Base-by-base conservation (phyloP, 805 yeast genomes). In the Hanseniaspora guilliermondii region DNA sequence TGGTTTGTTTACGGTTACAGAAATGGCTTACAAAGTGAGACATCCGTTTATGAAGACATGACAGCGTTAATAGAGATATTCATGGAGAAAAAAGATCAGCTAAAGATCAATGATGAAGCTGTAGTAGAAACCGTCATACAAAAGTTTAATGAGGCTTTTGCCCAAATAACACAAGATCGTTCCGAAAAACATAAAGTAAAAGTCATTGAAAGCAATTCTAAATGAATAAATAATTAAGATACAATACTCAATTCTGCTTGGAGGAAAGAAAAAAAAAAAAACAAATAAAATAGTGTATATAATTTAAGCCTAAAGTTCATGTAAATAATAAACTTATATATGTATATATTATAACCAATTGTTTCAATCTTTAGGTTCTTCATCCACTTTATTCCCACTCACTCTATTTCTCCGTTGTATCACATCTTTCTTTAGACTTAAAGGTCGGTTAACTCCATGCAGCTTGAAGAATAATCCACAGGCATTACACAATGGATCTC, bases 401-500 rank as follows among this genome's bases (percentile, higher is more conserved):
- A 66, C 67, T 39, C 96, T 72, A 65, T 87, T 93, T 59, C 97
- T 75, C 67, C 87, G 86, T 68, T 88, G 88, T 58, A 91, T 89
- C 2, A 87, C 89, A 65, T 89, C 96, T 0, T 96, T 87, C 64
- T 89, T 88, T 62, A 88, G 73, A 19, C 93, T 82, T 49, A 89
- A 73, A 0, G 97, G 97, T 55, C 97, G 72, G 57, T 85, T 93
- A 3, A 87, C 91, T 8, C 97, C 97, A 63, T 91, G 97, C 21
- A 89, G 72, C 66, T 91, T 91, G 61, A 85, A 74, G 63, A 89
- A 89, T 59, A 91, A 72, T 0, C 97, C 97, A 70, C 97, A 89
- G 0, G 97, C 97, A 67, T 89, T 89, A 68, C 97, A 89, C 58
- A 91, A 70, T 0, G 96, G 93, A 62, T 85, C 82, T 1, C 97